Percentiles rank a stretch among this genome's conserved stretches.
These are phyloP conservation scores for Pythium aphanidermatum DNA, from an alignment of 352 stramenopile genomes.

Conservation along the genomic window DNA sequence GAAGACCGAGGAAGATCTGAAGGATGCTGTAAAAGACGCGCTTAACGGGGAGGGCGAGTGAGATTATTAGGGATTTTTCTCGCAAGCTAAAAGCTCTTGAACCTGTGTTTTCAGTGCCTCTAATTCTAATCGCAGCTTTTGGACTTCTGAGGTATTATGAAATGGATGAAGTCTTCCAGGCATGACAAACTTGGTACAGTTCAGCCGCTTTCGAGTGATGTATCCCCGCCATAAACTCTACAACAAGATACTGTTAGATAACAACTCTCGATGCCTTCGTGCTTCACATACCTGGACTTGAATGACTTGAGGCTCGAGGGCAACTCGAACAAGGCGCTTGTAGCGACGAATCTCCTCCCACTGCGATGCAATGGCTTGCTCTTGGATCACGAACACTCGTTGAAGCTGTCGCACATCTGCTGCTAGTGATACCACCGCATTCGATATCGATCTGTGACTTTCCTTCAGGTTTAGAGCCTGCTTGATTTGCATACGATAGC, in stretches of 20 bases:
- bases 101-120: slow-evolving; percentile 5
- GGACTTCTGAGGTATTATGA: not conserved
- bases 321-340: slow-evolving; percentile 11
- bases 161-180: not conserved
- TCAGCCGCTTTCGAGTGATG: not conserved
- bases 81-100: slow-evolving; percentile 1
- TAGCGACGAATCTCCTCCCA: slow-evolving; percentile 16
- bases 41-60: no score
- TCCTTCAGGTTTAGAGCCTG: slow-evolving; percentile 2
- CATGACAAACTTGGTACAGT: not conserved
- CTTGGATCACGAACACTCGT: slow-evolving; percentile 39
- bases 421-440: slow-evolving; percentile 10
- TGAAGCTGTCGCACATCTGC: slow-evolving; percentile 38
- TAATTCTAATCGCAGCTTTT: not conserved
- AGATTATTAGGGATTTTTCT: no score
- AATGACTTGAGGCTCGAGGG: slow-evolving; percentile 5
- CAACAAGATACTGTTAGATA: not conserved
- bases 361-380: slow-evolving; percentile 24
- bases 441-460: slow-evolving; percentile 3
- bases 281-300: slow-evolving; percentile 19
- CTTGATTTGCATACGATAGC: not conserved
- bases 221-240: slow-evolving; percentile 23
- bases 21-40: not conserved
- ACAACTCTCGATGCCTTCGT: not conserved
- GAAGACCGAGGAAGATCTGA: no score